Conservation (phyloP, 495 filamentous ascomycete species). For the Neurospora cerealis region DNA sequence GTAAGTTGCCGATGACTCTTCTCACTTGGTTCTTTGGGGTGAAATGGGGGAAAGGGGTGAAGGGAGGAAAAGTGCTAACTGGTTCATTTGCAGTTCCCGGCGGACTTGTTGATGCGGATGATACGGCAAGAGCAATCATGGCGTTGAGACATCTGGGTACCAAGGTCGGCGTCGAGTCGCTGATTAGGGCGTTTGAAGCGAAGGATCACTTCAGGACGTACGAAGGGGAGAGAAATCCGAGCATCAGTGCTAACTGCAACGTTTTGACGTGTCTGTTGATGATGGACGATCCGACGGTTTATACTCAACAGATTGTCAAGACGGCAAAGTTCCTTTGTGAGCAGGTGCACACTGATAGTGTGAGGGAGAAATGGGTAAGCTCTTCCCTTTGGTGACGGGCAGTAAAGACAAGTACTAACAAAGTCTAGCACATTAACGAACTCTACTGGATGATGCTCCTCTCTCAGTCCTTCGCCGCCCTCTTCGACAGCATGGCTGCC, state of each 20-base stretch:
- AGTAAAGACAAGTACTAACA: not conserved
- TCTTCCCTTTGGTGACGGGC: not conserved
- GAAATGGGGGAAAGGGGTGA: too few relatives aligned
- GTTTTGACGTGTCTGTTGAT: not conserved
- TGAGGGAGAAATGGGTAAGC: not conserved
- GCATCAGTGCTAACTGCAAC: not conserved
- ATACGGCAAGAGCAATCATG: not conserved
- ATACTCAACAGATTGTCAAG: not conserved
- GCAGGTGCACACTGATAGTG: not conserved
- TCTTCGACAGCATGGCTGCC: not conserved
- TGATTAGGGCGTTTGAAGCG: not conserved
- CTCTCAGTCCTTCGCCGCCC: not conserved
- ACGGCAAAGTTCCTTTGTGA: not conserved
- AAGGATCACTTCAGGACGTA: not conserved
- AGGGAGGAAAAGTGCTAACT: not conserved
- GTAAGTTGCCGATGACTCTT: not conserved
- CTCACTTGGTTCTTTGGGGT: too few relatives aligned
- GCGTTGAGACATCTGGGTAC: not conserved
- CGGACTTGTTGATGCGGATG: not conserved
- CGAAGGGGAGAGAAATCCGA: not conserved
- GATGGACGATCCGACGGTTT: not conserved
- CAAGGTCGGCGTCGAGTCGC: not conserved
- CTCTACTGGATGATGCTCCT: not conserved
- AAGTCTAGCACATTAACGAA: not conserved
- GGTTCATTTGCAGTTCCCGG: not conserved